Conservation (phyloP, 768 basidiomycete genomes). For the Lactarius quietus region DNA sequence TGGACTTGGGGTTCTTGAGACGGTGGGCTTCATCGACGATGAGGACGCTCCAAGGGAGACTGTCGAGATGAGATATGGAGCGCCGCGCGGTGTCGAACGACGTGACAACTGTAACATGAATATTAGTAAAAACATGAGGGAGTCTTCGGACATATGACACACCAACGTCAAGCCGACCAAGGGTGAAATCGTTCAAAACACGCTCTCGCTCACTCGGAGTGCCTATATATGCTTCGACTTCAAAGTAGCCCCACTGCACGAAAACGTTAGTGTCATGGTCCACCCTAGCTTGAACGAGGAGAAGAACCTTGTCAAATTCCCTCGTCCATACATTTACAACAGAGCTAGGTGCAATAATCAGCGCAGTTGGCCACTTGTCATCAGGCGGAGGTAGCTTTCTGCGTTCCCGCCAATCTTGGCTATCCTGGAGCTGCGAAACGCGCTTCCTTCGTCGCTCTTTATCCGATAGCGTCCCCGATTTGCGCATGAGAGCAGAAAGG, state of each 20-base stretch:
- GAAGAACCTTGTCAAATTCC: constrained; percentile 74
- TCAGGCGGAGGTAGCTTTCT: constrained; percentile 62
- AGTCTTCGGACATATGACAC: constrained; percentile 31
- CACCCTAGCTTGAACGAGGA: neutral
- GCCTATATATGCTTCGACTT: constrained; percentile 71
- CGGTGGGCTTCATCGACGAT: constrained; percentile 90
- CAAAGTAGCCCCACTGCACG: constrained; percentile 89
- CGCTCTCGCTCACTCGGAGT: constrained; percentile 47
- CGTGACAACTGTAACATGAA: constrained; percentile 58
- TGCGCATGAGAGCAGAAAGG: constrained; percentile 89
- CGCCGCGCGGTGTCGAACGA: constrained; percentile 72
- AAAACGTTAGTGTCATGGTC: neutral
- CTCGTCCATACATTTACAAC: constrained; percentile 88
- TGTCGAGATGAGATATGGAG: constrained; percentile 66
- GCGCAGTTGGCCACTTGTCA: constrained; percentile 76
- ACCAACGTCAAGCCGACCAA: constrained; percentile 86
- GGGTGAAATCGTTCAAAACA: constrained; percentile 66
- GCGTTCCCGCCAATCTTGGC: constrained; percentile 46
- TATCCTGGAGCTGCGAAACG: constrained; percentile 65
- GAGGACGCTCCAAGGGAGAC: constrained; percentile 66
- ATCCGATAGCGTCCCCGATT: constrained; percentile 63
- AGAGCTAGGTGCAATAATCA: constrained; percentile 83
- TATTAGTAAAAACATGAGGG: neutral
- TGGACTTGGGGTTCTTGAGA: constrained; percentile 73
- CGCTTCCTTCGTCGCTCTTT: constrained; percentile 59